A percentile compares a stretch with the other conserved stretches of the same genome.
Evolutionary conservation across 1,284 basidiomycete genomes (phyloP).

Genomic region (Peniophora sp.): DNA sequence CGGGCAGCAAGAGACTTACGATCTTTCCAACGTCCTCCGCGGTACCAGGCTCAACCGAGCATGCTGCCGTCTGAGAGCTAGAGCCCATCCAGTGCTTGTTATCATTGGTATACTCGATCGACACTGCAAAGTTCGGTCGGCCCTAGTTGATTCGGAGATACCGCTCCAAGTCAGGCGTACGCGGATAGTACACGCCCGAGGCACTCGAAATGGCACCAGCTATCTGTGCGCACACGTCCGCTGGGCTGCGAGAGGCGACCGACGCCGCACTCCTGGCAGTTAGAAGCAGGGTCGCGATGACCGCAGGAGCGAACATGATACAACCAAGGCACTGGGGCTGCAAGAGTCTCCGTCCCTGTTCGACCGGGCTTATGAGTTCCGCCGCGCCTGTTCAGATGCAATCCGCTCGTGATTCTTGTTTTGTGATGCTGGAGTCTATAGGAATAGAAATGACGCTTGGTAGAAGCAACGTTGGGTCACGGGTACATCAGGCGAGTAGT

Average conservation of each 20-base stretch:
- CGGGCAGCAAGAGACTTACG: not conserved
- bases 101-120: not conserved
- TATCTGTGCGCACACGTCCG: constrained; percentile 14
- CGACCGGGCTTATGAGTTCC: too few species aligned
- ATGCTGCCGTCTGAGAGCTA: constrained; percentile 5
- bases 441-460: too few species aligned
- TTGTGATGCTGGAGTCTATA: too few species aligned
- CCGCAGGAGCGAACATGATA: too few species aligned
- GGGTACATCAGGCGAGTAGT: too few species aligned
- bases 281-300: too few species aligned
- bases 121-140: not conserved
- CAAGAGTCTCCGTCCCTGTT: too few species aligned
- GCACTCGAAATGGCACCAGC: constrained; percentile 15
- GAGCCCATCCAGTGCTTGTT: constrained; percentile 5
- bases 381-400: too few species aligned
- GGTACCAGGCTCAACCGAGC: constrained; percentile 10
- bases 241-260: not conserved
- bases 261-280: constrained; percentile 10
- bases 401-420: too few species aligned
- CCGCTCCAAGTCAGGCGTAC: constrained; percentile 14
- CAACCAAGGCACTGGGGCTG: too few species aligned
- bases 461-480: too few species aligned
- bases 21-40: constrained; percentile 7
- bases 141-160: not conserved
- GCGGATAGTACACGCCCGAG: constrained; percentile 25